Evolutionary conservation across 148 eudicot species (phyloP), one percentile per base, ranked within the genome.

Genomic region (Cornus suecica): DNA sequence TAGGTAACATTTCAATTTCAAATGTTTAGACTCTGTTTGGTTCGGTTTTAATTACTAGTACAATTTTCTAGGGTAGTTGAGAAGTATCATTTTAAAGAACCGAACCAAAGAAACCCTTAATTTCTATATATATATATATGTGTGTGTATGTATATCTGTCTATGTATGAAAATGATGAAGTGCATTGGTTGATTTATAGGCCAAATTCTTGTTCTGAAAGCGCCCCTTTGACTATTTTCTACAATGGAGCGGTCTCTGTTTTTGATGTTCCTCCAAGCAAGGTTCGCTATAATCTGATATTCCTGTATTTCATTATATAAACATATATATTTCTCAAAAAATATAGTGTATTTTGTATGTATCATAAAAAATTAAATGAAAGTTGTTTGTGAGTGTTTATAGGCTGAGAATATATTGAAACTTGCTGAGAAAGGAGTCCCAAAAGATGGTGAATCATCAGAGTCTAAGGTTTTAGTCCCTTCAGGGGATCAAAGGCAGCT

Each of bases 201-300:
- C 37, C 51, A 22, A 65, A 20, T 61, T 8, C 29, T 25, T 73
- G 42, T 69, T 42, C 28, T 10, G 80, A 41, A 45, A 68, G 77
- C 2, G 76, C 86, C 32, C 92, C 93, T 0, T 9, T 92, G 85
- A 92, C 97, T 2, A 87, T 92, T 48, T 90, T 90, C 79, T 90
- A 87, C 80, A 83, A 90, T 10, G 91, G 97, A 24, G 63, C 72
- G 22, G 92, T 90, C 8, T 26, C 86, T 0, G 97, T 90, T 51
- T 84, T 84, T 66, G 80, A 92, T 82, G 79, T 88, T 11, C 73
- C 94, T 26, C 74, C 24, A 15, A 67, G 78, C 34, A 80, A 82
- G 86, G 92, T 88, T 32, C 2, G 54, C 68, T 18, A 3, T 37
- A 7, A 30, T 45, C 2, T 4, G 0, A 34, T 31, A 16, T 1